These are phyloP conservation scores for Tephrocybe sp. DNA, from an alignment of 768 basidiomycete genomes.

Conservation along the genomic window DNA sequence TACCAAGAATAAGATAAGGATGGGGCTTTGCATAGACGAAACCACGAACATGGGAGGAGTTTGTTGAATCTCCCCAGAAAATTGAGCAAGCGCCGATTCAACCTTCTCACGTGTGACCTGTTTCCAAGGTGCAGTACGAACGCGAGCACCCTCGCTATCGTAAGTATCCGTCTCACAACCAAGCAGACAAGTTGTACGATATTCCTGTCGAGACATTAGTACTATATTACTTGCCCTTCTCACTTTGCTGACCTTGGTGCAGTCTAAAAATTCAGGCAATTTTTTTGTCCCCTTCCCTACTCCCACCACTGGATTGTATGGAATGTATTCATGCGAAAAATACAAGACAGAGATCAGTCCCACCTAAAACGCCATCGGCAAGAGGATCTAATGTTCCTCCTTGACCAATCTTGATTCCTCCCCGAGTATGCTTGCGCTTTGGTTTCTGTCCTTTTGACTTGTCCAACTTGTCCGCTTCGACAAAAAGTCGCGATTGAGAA, in stretches of 20 bases:
- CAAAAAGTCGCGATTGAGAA: constrained; percentile 76
- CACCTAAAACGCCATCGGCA: constrained; percentile 94
- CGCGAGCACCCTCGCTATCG: constrained; percentile 84
- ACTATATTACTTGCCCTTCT: not conserved
- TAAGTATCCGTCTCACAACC: constrained; percentile 96
- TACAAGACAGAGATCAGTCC: not conserved
- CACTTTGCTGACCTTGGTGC: constrained; percentile 67
- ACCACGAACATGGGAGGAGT: constrained; percentile 83
- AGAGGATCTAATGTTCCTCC: constrained; percentile 96
- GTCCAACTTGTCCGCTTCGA: constrained; percentile 56
- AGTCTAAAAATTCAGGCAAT: constrained; percentile 79
- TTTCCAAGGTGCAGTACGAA: constrained; percentile 75
- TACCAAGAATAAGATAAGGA: constrained; percentile 30
- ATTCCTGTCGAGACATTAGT: constrained; percentile 59
- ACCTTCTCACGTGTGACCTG: constrained; percentile 82
- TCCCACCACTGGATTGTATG: constrained; percentile 92
- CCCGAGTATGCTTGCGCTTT: constrained; percentile 42
- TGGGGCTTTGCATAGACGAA: not conserved
- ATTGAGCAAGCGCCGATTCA: constrained; percentile 65
- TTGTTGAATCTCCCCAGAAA: constrained; percentile 88
- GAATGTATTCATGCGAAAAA: no score
- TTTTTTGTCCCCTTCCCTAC: constrained; percentile 90
- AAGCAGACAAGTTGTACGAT: constrained; percentile 84
- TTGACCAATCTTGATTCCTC: constrained; percentile 81
- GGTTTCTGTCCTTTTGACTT: constrained; percentile 49